These are phyloP conservation scores for Henningerozyma blattae DNA, from an alignment of 805 yeast genomes.

Conservation along the genomic window DNA sequence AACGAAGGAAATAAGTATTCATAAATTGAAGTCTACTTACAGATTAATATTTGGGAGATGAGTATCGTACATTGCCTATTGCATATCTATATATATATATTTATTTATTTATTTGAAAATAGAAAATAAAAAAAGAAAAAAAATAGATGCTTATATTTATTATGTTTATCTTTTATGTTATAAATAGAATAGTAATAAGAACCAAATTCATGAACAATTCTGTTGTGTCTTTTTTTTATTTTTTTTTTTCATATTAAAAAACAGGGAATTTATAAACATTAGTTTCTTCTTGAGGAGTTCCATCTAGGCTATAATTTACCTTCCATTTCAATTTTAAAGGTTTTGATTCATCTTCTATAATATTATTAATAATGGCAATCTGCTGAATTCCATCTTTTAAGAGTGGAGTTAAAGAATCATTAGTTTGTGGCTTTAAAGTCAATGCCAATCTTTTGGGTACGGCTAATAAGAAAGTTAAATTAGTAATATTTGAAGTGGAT, in stretches of 20 bases:
- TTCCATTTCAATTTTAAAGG: constrained; percentile 65
- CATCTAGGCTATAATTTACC: constrained; percentile 38
- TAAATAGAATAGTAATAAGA: too few relatives aligned
- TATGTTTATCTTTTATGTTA: too few relatives aligned
- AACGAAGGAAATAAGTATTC: too few relatives aligned
- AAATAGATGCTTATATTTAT: too few relatives aligned
- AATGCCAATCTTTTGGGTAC: constrained; percentile 51
- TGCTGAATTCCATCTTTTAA: constrained; percentile 40
- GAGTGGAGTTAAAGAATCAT: constrained; percentile 36
- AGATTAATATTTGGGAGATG: too few relatives aligned
- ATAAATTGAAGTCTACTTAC: too few relatives aligned
- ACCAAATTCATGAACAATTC: too few relatives aligned
- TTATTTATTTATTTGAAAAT: neutral
- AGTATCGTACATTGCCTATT: too few relatives aligned
- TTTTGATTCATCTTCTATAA: constrained; percentile 20
- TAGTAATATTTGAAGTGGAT: constrained; percentile 31
- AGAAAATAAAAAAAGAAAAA: neutral
- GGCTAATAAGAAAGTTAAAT: constrained; percentile 50
- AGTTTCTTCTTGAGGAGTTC: constrained; percentile 37
- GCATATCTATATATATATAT: neutral
- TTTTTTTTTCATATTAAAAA: too few relatives aligned
- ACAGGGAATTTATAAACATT: constrained; percentile 35
- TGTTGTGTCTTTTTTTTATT: too few relatives aligned
- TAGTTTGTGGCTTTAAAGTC: constrained; percentile 47
- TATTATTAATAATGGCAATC: constrained; percentile 23